phyloP scores from a whole-genome alignment of 805 yeast genomes.

The Kodamaea hsintzibuensis region DNA sequence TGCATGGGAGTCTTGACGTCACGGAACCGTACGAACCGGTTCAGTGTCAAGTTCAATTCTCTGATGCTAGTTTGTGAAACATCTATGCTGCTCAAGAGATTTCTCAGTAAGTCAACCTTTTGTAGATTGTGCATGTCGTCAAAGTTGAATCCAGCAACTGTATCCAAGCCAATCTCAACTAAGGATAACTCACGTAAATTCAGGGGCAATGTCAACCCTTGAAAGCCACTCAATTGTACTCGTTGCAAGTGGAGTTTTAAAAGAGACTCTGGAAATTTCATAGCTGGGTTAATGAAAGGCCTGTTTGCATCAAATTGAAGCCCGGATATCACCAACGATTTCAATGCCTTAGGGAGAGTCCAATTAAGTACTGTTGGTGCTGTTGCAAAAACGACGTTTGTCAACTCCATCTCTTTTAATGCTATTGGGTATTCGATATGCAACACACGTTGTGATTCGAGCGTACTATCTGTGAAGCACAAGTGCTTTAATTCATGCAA shows the following conservation, averaged over 20 bases:
- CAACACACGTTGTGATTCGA: conserved; percentile 5
- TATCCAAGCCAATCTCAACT: neutral
- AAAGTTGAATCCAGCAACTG: neutral
- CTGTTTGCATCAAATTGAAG: conserved; percentile 1
- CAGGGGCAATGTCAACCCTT: neutral
- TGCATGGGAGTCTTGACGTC: conserved; percentile 1
- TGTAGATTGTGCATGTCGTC: neutral
- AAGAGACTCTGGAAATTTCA: conserved; percentile 1
- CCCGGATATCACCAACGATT: neutral
- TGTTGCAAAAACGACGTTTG: conserved; percentile 2
- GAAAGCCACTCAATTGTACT: conserved; percentile 3
- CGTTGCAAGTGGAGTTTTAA: neutral
- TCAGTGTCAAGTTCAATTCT: conserved; percentile 3
- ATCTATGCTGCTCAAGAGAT: conserved; percentile 2
- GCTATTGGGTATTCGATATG: conserved; percentile 1
- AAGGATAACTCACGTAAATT: neutral
- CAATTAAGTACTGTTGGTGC: conserved; percentile 3
- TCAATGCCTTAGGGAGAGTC: conserved; percentile 1
- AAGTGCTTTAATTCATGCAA: conserved; percentile 1
- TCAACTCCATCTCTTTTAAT: neutral
- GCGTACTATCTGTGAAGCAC: conserved; percentile 1
- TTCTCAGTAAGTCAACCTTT: neutral
- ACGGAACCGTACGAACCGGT: conserved; percentile 1
- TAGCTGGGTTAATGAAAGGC: conserved; percentile 4
- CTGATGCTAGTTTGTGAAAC: neutral